Base-by-base conservation (phyloP, 2,329 filamentous ascomycete genomes). In the Penicillium thymicola region DNA sequence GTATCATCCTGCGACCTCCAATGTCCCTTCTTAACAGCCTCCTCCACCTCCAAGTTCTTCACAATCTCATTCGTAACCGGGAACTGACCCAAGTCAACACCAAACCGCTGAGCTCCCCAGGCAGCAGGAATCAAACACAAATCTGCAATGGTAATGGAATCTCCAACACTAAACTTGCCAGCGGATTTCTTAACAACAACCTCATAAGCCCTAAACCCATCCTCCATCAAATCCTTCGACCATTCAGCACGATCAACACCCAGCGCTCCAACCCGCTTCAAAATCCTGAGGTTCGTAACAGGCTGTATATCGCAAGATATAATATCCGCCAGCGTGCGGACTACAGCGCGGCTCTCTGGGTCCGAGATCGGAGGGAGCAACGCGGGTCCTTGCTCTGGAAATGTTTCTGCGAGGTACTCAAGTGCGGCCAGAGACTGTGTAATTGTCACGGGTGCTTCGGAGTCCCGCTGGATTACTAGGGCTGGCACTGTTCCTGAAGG, bases 401-500 rank as follows among this genome's bases (percentile, higher is more conserved):
- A 78, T 2, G 70, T 69, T 61, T 87, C 84, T 46, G 87, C 84
- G 3, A 88, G 76, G 59, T 82, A 88, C 64, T 87, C 84, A 4
- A 88, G 75, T 0, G 83, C 84, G 2, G 85, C 81, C 36, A 85
- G 67, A 5, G 83, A 86, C 64, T 86, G 83, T 5, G 78, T 79
- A 30, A 82, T 78, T n/a, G 71, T 73, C 38, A 83, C 38, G 2
- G 65, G 49, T 16, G 47, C 27, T 43, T 51, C 37, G 27, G 61
- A 52, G 16, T 64, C 58, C 2, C 69, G 54, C 6, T 72, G 69
- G 56, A 76, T 67, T 21, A 81, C 67, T 27, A 87, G 78, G 0
- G 83, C 77, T 0, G 84, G 84, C 3, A 87, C 81, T 4, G 79
- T 78, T 47, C 70, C 73, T 3, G 79, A 83, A 0, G 85, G 82